A percentile compares a stretch with the other conserved stretches of the same genome.
Evolutionary conservation across 176 grass and related monocot species (phyloP).

Genomic region (Carex parvula): DNA sequence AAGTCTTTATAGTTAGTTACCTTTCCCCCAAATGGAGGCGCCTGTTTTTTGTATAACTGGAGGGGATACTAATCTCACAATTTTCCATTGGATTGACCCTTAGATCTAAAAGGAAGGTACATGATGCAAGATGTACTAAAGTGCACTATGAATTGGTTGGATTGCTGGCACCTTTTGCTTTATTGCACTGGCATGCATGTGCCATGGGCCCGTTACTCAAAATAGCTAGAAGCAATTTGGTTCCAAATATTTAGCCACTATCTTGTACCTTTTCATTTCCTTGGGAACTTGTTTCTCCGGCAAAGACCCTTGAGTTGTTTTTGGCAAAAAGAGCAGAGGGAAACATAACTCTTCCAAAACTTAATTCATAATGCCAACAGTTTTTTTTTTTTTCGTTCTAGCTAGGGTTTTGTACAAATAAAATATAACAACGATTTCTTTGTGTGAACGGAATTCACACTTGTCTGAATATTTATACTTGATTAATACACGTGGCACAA

Average conservation of each 20-base stretch:
- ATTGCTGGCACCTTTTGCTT: conserved; percentile 29
- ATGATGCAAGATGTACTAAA: conserved; percentile 17
- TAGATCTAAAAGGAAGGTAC: neutral
- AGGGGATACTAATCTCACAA: neutral
- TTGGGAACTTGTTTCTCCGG: neutral
- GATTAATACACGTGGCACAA: neutral
- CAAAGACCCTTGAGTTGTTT: neutral
- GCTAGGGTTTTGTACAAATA: neutral
- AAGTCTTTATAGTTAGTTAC: neutral
- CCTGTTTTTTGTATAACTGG: neutral
- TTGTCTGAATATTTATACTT: neutral
- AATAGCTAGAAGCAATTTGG: conserved; percentile 1
- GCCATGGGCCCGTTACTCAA: conserved; percentile 22
- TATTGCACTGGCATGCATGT: conserved; percentile 26
- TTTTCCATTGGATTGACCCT: conserved; percentile 5
- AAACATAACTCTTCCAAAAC: neutral
- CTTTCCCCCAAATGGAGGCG: neutral
- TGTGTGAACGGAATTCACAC: neutral
- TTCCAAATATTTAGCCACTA: neutral
- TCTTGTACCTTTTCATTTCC: neutral
- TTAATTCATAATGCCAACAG: neutral
- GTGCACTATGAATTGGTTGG: conserved; percentile 23
- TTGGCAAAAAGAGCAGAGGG: neutral
- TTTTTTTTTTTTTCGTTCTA: neutral
- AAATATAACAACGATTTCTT: neutral